Percentiles rank a stretch among this genome's conserved stretches.
Conservation (phyloP, 139 green algal species). For the Pleodorina starrii region DNA sequence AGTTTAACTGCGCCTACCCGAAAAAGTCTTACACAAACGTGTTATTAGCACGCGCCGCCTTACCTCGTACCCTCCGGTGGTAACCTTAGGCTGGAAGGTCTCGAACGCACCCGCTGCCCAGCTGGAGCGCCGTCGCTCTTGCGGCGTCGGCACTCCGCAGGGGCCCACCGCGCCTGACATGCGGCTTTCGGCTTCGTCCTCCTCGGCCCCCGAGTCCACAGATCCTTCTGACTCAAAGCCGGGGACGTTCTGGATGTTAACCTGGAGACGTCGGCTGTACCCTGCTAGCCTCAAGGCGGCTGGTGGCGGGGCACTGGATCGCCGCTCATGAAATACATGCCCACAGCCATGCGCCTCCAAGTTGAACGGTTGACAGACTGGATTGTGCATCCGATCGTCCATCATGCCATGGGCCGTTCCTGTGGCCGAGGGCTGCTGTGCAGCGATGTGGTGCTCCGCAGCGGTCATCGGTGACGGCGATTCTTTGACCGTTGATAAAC, state of each 20-base stretch:
- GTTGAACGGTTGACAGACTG: too few species aligned
- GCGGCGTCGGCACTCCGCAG: not conserved
- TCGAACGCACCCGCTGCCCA: not conserved
- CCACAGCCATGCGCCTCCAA: not conserved
- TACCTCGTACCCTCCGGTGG: not conserved
- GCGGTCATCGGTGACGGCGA: not conserved
- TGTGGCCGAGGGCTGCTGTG: too few species aligned
- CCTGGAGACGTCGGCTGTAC: not conserved
- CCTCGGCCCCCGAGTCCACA: not conserved
- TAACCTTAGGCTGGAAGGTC: not conserved
- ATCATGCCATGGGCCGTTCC: too few species aligned
- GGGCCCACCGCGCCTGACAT: not conserved
- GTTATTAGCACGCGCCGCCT: too few species aligned
- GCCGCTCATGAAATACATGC: not conserved
- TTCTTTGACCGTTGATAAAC: not conserved
- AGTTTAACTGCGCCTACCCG: too few species aligned
- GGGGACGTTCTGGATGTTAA: not conserved
- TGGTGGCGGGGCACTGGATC: not conserved
- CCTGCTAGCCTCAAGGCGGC: not conserved
- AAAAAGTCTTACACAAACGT: too few species aligned
- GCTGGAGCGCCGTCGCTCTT: constrained; percentile 6
- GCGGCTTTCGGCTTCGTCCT: not conserved
- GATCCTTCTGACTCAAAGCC: not conserved
- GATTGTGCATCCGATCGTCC: too few species aligned
- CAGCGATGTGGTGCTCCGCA: not conserved